Percentiles rank a stretch among this genome's conserved stretches.
Conservation (phyloP, 2,329 filamentous ascomycete genomes). For the Zasmidium cellare region DNA sequence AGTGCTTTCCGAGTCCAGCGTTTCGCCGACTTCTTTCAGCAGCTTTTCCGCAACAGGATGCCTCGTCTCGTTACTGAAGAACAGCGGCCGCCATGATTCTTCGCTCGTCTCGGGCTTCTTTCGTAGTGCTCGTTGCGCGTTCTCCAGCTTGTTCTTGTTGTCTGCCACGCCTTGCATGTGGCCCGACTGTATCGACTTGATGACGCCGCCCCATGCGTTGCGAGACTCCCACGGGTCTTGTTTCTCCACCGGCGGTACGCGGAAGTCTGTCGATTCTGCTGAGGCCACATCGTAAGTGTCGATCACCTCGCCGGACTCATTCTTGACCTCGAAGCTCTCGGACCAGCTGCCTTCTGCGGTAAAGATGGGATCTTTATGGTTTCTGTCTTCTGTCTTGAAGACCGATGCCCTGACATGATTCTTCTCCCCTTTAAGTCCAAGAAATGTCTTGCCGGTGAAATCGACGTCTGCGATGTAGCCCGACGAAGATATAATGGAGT, state of each 20-base stretch:
- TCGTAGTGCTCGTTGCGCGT: slow-evolving; percentile 43
- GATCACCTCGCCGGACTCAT: slow-evolving; percentile 36
- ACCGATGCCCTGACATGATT: slow-evolving; percentile 43
- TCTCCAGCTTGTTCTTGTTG: slow-evolving; percentile 32
- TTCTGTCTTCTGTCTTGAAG: slow-evolving; percentile 34
- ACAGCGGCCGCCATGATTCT: slow-evolving; percentile 40
- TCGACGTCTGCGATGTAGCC: slow-evolving; percentile 45
- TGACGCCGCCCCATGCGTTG: slow-evolving; percentile 45
- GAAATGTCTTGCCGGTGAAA: slow-evolving; percentile 45
- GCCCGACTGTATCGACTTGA: slow-evolving; percentile 38
- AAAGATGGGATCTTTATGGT: slow-evolving; percentile 34
- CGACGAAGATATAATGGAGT: slow-evolving; percentile 43
- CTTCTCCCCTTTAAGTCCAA: slow-evolving; percentile 42
- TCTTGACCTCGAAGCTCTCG: slow-evolving; percentile 39
- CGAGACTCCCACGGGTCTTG: slow-evolving; percentile 50
- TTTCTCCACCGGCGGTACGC: slow-evolving; percentile 32
- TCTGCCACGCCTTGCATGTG: slow-evolving; percentile 44
- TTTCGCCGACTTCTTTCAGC: slow-evolving; percentile 34
- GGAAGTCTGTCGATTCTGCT: slow-evolving; percentile 25
- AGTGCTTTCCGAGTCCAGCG: slow-evolving; percentile 61
- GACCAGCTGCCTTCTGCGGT: slow-evolving; percentile 45
- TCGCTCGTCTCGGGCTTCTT: slow-evolving; percentile 39
- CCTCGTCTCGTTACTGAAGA: slow-evolving; percentile 38
- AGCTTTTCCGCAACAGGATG: slow-evolving; percentile 33
- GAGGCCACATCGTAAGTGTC: slow-evolving; percentile 37